These are phyloP conservation scores for Tremella yokohamensis DNA, from an alignment of 768 basidiomycete genomes.

Conservation along the genomic window DNA sequence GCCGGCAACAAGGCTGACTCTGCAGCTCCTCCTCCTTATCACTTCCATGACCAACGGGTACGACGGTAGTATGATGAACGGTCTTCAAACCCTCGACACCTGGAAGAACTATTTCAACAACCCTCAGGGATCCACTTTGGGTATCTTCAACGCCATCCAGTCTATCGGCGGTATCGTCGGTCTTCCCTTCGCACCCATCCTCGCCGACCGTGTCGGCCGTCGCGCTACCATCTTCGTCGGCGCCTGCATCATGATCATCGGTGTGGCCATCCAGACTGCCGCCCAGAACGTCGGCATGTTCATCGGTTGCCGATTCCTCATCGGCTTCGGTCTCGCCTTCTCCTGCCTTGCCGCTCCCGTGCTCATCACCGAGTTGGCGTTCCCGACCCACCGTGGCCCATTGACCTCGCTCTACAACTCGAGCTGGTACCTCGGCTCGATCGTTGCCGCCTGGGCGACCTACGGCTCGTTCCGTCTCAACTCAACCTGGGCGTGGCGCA, in stretches of 20 bases:
- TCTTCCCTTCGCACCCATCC: slow-evolving; percentile 58
- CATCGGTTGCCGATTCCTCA: slow-evolving; percentile 58
- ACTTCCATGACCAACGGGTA: slow-evolving; percentile 66
- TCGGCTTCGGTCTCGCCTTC: slow-evolving; percentile 59
- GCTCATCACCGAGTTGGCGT: slow-evolving; percentile 79
- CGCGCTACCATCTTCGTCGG: slow-evolving; percentile 57
- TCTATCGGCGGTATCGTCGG: slow-evolving; percentile 59
- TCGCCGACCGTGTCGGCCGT: slow-evolving; percentile 58
- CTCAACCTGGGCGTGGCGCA: slow-evolving; percentile 62
- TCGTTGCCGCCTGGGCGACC: slow-evolving; percentile 50
- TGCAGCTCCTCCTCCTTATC: slow-evolving; percentile 59
- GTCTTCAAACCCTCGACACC: slow-evolving; percentile 62
- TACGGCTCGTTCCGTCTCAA: slow-evolving; percentile 39
- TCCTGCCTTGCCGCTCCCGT: slow-evolving; percentile 71
- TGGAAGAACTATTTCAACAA: slow-evolving; percentile 57
- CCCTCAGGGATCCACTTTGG: slow-evolving; percentile 24
- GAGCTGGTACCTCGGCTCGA: slow-evolving; percentile 71
- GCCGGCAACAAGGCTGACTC: background rate
- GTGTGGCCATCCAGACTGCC: slow-evolving; percentile 60
- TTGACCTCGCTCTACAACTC: slow-evolving; percentile 62
- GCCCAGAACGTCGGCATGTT: slow-evolving; percentile 53
- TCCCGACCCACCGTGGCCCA: slow-evolving; percentile 74
- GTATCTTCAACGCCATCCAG: slow-evolving; percentile 55
- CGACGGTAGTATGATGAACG: slow-evolving; percentile 49
- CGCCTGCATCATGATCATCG: slow-evolving; percentile 59